Conservation (phyloP, 2,329 filamentous ascomycete species). For the Sarocladiaceae sp. region DNA sequence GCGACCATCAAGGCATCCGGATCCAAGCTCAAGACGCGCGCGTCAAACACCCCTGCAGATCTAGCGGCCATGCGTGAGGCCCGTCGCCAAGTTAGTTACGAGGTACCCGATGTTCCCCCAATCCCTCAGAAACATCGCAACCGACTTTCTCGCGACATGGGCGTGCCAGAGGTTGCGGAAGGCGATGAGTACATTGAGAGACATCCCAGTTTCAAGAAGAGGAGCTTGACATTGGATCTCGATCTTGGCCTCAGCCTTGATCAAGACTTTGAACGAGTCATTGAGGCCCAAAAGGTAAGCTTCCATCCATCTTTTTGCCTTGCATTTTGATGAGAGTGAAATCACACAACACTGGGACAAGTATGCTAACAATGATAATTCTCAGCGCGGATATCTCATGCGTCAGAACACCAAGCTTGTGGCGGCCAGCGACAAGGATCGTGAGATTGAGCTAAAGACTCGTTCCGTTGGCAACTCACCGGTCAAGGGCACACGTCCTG, state of each 20-base stretch:
- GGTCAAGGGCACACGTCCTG: conserved; percentile 69
- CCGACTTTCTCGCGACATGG: conserved; percentile 44
- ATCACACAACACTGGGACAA: conserved; percentile 12
- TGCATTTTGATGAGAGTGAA: conserved; percentile 13
- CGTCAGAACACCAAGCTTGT: conserved; percentile 97
- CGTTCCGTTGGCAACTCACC: conserved; percentile 64
- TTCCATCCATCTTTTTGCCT: conserved; percentile 28
- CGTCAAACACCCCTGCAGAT: conserved; percentile 83
- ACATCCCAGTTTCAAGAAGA: conserved; percentile 69
- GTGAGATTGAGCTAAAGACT: conserved; percentile 46
- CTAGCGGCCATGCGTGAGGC: conserved; percentile 78
- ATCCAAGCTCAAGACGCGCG: conserved; percentile 79
- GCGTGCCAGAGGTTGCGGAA: conserved; percentile 13
- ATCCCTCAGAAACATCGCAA: conserved; percentile 56
- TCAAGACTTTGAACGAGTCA: conserved; percentile 88
- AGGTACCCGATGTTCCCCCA: conserved; percentile 53
- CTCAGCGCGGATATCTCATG: conserved; percentile 97
- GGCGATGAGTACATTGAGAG: conserved; percentile 46
- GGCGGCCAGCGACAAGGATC: conserved; percentile 75
- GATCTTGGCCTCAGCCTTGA: conserved; percentile 83
- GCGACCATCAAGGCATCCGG: conserved; percentile 87
- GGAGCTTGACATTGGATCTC: conserved; percentile 75
- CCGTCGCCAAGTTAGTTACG: conserved; percentile 76
- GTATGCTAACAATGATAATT: conserved; percentile 55
- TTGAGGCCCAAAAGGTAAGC: conserved; percentile 93